Evolutionary conservation across 2,329 filamentous ascomycete species (phyloP).

Genomic region (Aspergillus brasiliensis): DNA sequence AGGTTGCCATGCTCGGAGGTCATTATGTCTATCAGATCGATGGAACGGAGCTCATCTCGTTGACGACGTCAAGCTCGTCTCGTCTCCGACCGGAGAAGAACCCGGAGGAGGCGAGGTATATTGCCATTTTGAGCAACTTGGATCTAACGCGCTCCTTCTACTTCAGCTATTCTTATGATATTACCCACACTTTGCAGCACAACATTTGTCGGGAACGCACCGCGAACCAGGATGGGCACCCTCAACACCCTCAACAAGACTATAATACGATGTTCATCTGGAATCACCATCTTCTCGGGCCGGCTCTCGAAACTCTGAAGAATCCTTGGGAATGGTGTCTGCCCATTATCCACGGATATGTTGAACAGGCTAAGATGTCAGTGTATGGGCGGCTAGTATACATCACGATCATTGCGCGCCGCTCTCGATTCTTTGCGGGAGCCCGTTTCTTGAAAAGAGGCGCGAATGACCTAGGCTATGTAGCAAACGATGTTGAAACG

Average conservation of each 20-base stretch:
- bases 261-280: constrained; percentile 97
- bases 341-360: constrained; percentile 92
- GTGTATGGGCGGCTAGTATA: constrained; percentile 89
- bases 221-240: constrained; percentile 65
- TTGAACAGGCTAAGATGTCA: constrained; percentile 82
- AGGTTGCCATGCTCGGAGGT: constrained; percentile 92
- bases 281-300: constrained; percentile 86
- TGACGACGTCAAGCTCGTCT: constrained; percentile 69
- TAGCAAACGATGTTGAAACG: constrained; percentile 98
- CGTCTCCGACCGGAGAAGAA: constrained; percentile 79
- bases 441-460: constrained; percentile 93
- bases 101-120: constrained; percentile 84
- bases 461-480: constrained; percentile 90
- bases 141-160: constrained; percentile 93
- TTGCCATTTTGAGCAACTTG: constrained; percentile 85
- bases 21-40: constrained; percentile 97
- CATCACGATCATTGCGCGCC: constrained; percentile 88
- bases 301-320: constrained; percentile 68
- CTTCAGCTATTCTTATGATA: constrained; percentile 97
- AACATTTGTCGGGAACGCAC: constrained; percentile 83
- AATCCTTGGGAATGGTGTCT: constrained; percentile 95
- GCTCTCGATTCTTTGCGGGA: constrained; percentile 91
- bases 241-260: constrained; percentile 70
- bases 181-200: constrained; percentile 86
- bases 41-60: constrained; percentile 84